Percentiles rank a stretch among this genome's conserved stretches.
These are phyloP conservation scores for Pouteria glomerata DNA, from an alignment of 148 eudicot species.

Conservation along the genomic window DNA sequence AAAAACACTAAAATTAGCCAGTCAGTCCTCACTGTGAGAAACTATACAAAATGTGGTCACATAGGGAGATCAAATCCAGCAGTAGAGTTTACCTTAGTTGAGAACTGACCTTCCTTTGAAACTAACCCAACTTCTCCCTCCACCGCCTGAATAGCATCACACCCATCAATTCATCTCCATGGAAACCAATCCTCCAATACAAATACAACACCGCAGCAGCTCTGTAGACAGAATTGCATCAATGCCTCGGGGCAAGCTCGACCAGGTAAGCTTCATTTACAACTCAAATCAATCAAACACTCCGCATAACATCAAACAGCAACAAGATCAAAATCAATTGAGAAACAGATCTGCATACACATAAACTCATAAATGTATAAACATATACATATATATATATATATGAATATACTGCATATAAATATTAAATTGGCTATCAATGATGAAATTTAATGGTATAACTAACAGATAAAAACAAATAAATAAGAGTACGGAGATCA, in stretches of 20 bases:
- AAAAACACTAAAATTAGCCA: neutral
- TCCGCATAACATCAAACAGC: neutral
- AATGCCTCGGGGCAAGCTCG: neutral
- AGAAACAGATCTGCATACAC: slow-evolving; percentile 1
- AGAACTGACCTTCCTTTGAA: neutral
- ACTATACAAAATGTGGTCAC: slow-evolving; percentile 5
- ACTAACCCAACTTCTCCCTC: slow-evolving; percentile 14
- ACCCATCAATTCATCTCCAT: neutral
- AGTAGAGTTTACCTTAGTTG: neutral
- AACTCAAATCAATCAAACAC: slow-evolving; percentile 11
- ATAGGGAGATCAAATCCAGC: neutral
- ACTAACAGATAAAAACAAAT: neutral
- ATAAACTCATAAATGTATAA: too few relatives aligned
- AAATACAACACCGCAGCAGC: neutral
- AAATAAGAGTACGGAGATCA: slow-evolving; percentile 21
- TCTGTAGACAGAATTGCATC: neutral
- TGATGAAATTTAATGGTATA: neutral
- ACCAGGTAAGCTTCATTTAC: neutral
- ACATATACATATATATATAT: neutral
- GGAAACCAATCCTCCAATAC: neutral
- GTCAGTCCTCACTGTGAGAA: neutral
- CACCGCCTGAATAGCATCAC: neutral
- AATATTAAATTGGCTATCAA: slow-evolving; percentile 8
- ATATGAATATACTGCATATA: neutral
- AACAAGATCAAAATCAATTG: slow-evolving; percentile 5